These are phyloP conservation scores for Hsuehochloa calcarea DNA, from an alignment of 176 grass and related monocot genomes.

Conservation along the genomic window DNA sequence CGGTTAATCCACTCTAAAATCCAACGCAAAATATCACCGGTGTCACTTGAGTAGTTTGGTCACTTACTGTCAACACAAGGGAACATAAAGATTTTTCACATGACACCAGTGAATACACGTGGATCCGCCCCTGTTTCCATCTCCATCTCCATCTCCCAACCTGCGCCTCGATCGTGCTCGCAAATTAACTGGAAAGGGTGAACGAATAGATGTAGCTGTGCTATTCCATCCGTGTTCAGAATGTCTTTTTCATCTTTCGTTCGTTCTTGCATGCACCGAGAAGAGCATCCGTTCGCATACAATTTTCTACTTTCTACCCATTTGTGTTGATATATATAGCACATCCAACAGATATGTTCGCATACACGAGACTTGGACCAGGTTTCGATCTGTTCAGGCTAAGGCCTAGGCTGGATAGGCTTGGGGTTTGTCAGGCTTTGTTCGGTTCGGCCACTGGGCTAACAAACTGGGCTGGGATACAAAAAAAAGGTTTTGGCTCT, in stretches of 20 bases:
- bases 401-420: not conserved
- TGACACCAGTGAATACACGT: too few species aligned
- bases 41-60: too few species aligned
- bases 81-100: too few species aligned
- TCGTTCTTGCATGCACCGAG: not conserved
- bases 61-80: too few species aligned
- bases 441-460: not conserved
- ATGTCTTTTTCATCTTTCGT: not conserved
- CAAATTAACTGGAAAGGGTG: not conserved
- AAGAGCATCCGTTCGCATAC: not conserved
- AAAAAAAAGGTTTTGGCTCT: too few species aligned
- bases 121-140: too few species aligned
- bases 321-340: not conserved
- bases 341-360: not conserved
- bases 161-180: not conserved
- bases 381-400: not conserved
- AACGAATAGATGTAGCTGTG: not conserved
- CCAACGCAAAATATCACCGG: too few species aligned
- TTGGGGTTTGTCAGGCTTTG: not conserved
- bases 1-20: too few species aligned
- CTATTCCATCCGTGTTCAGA: not conserved
- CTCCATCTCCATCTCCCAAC: not conserved
- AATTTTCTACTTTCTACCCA: not conserved
- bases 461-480: not conserved
- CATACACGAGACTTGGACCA: not conserved